Base-by-base conservation (phyloP, 192 early-diverging fungal genomes). In the Diversispora eburnea region DNA sequence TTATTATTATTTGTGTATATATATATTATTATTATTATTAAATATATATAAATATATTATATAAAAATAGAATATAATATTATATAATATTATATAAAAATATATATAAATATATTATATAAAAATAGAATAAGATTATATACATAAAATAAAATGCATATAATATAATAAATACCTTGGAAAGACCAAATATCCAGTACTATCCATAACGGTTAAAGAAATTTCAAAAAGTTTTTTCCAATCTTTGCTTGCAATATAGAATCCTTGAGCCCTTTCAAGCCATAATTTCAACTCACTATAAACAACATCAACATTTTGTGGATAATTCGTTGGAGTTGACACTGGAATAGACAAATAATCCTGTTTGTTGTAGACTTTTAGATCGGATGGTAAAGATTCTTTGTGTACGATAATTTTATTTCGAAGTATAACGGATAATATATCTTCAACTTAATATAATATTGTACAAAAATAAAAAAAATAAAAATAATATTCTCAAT, bases 181-280 rank as follows among this genome's bases (percentile, higher is more conserved):
- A 43, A 70, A 49, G 39, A 39, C 58, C n/a, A 70, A 58, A 39
- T 57, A 57, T 17, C 69, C 69, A 70, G 54, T 58, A 42, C 43
- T 70, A 58, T 42, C 20, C 69, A 70, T 49, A 45, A 70, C 54
- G 17, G 15, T 43, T 7, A 70, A 49, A 3, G 69, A 70, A 58
- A 70, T 42, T 70, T 70, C 69, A 43, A 70, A 70, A 13, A 70
- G 39, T 57, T 55, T 57, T 58, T 41, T 41, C 69, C 69, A 70
- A 10, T 70, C 55, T 39, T 56, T 70, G 42, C 7, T 46, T 9
- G 69, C 51, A 10, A 70, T 45, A 49, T 70, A 70, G 41, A 17
- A 70, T 8, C 69, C 56, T 58, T 70, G 69, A 43, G 69, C 56
- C 5, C 41, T 43, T 49, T 70, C 19, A 58, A 70, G 69, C 55